Conservation (phyloP, 2,329 filamentous ascomycete species). For the Aspergillus eucalypticola region DNA sequence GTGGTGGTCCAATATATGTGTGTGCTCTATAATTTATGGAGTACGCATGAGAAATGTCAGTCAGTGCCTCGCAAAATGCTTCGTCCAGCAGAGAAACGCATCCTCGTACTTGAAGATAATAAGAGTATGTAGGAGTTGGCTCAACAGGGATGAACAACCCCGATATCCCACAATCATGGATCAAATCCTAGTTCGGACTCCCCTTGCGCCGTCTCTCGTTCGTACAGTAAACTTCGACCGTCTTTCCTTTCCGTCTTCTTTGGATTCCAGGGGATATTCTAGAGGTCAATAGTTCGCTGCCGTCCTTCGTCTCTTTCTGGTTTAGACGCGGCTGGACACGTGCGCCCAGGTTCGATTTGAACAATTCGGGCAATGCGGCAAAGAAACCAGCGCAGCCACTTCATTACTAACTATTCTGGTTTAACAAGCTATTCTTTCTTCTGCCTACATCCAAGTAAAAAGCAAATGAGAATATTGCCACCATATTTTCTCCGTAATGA, state of each 20-base stretch:
- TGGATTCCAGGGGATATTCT: conserved; percentile 2
- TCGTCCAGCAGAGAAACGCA: not conserved
- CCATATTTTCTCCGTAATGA: not conserved
- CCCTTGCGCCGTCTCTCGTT: not conserved
- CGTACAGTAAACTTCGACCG: not conserved
- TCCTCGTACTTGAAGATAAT: not conserved
- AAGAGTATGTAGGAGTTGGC: not conserved
- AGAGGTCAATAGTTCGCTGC: conserved; percentile 3
- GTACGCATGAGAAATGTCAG: not conserved
- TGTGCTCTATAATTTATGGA: no score
- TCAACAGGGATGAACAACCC: not conserved
- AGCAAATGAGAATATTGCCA: not conserved
- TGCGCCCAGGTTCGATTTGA: not conserved
- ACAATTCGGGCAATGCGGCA: not conserved
- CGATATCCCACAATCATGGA: not conserved
- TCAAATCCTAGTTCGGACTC: not conserved
- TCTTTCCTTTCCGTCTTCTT: not conserved
- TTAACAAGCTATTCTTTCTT: not conserved
- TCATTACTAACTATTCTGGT: no score
- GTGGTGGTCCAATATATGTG: not conserved
- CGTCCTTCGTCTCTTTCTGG: not conserved
- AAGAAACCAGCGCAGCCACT: not conserved
- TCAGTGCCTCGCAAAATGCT: not conserved
- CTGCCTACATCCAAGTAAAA: not conserved
- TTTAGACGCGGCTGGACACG: not conserved